phyloP scores from a whole-genome alignment of 352 stramenopile species.

The Phytophthora kernoviae region DNA sequence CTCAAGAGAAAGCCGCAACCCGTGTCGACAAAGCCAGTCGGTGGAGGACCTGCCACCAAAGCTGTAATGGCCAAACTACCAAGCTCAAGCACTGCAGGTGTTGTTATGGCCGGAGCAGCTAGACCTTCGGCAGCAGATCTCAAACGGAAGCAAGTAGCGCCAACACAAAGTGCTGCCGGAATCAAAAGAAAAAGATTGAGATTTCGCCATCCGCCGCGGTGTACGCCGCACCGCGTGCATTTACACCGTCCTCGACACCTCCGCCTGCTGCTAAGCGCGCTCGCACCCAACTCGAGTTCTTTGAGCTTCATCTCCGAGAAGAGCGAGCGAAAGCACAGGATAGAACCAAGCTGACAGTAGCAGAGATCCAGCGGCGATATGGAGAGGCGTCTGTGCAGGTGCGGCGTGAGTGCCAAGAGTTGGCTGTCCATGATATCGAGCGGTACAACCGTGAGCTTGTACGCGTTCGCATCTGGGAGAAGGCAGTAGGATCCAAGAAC shows the following conservation, averaged over 20 bases:
- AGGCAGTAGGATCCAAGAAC: slow-evolving; percentile 35
- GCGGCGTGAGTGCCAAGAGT: slow-evolving; percentile 43
- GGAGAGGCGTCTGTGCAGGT: slow-evolving; percentile 30
- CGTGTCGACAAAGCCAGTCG: background rate
- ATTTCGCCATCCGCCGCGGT: slow-evolving; percentile 10
- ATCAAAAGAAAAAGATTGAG: slow-evolving; percentile 20
- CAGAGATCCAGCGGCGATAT: slow-evolving; percentile 43
- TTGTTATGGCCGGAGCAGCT: background rate
- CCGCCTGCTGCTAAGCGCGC: slow-evolving; percentile 39
- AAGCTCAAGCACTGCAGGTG: background rate
- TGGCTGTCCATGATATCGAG: slow-evolving; percentile 54
- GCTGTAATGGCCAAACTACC: background rate
- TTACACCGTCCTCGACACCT: slow-evolving; percentile 45
- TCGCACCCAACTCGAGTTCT: slow-evolving; percentile 47
- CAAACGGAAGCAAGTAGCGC: slow-evolving; percentile 22
- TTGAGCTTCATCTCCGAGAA: slow-evolving; percentile 33
- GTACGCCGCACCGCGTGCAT: slow-evolving; percentile 25
- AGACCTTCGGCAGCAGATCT: slow-evolving; percentile 10
- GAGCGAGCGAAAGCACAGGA: slow-evolving; percentile 8
- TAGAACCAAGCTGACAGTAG: slow-evolving; percentile 4
- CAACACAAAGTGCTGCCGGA: slow-evolving; percentile 4
- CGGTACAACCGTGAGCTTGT: slow-evolving; percentile 69
- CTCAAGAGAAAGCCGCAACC: slow-evolving; percentile 42
- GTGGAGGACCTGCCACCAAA: background rate
- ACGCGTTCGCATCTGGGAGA: slow-evolving; percentile 64